Percentiles rank a stretch among this genome's conserved stretches.
These are phyloP conservation scores for Polyporus arcularius DNA, from an alignment of 768 basidiomycete genomes.

Conservation along the genomic window DNA sequence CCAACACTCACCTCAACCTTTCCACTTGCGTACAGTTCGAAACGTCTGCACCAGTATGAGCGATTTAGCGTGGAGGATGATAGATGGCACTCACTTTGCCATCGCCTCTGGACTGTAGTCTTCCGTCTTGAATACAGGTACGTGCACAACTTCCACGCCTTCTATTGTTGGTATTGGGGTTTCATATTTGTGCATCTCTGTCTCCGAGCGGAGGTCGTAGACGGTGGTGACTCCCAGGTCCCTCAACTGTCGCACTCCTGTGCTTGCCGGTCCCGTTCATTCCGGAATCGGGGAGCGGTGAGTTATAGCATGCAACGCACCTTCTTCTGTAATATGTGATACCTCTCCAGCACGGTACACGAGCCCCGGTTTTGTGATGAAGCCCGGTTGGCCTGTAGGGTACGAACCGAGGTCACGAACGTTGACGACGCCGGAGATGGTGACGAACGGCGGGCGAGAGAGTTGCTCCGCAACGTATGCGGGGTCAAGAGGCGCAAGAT, in stretches of 20 bases:
- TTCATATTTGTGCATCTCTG: slow-evolving; percentile 75
- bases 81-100: slow-evolving; percentile 70
- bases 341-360: slow-evolving; percentile 74
- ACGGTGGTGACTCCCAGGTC: slow-evolving; percentile 65
- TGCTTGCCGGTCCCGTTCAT: not conserved
- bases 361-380: slow-evolving; percentile 56
- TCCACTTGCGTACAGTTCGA: slow-evolving; percentile 75
- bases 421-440: slow-evolving; percentile 74
- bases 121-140: slow-evolving; percentile 65
- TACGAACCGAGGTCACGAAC: slow-evolving; percentile 72
- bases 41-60: slow-evolving; percentile 46
- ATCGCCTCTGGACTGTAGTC: slow-evolving; percentile 86
- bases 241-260: slow-evolving; percentile 60
- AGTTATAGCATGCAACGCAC: slow-evolving; percentile 34
- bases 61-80: not conserved
- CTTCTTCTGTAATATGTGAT: slow-evolving; percentile 68
- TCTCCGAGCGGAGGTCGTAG: slow-evolving; percentile 80
- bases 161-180: slow-evolving; percentile 63
- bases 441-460: slow-evolving; percentile 69
- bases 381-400: slow-evolving; percentile 44
- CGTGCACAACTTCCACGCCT: slow-evolving; percentile 59
- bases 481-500: slow-evolving; percentile 67
- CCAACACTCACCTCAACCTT: slow-evolving; percentile 65
- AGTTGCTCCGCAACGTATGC: slow-evolving; percentile 62
- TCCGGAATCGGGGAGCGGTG: not conserved